Percentiles rank a stretch among this genome's conserved stretches.
Conservation (phyloP, 805 yeast species). For the Blastobotrys mokoenaii region DNA sequence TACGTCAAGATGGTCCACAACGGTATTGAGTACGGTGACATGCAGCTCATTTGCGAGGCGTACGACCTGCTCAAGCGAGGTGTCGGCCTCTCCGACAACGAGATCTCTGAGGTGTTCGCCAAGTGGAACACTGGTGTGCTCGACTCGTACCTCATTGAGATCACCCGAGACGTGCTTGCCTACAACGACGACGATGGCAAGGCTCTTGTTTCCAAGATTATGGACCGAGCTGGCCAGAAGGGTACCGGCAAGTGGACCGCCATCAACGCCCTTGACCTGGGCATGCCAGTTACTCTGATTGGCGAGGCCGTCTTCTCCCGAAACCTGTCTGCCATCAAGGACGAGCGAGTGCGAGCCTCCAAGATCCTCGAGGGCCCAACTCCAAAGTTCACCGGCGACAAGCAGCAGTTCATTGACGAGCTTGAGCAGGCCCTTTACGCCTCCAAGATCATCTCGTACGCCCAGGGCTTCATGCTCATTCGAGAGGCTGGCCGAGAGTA, state of each 20-base stretch:
- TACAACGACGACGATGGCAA: conserved; percentile 84
- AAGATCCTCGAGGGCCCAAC: conserved; percentile 71
- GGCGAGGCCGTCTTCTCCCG: conserved; percentile 99
- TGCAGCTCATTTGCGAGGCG: conserved; percentile 98
- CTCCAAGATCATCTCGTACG: conserved; percentile 95
- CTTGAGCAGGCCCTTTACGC: conserved; percentile 98
- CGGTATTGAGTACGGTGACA: conserved; percentile 99
- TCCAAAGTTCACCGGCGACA: conserved; percentile 61
- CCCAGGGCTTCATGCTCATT: conserved; percentile 99
- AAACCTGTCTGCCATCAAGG: conserved; percentile 87
- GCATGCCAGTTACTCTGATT: conserved; percentile 96
- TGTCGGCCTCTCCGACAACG: conserved; percentile 83
- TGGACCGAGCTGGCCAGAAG: conserved; percentile 97
- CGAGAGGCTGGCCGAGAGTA: conserved; percentile 97
- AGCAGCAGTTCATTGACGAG: conserved; percentile 77
- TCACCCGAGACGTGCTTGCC: conserved; percentile 89
- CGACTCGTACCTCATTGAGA: conserved; percentile 94
- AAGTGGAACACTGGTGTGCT: conserved; percentile 96
- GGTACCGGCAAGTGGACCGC: conserved; percentile 99
- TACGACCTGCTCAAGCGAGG: conserved; percentile 92
- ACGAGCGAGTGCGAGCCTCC: conserved; percentile 85
- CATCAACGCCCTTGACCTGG: conserved; percentile 92
- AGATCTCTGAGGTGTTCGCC: conserved; percentile 85
- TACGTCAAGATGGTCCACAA: conserved; percentile 99
- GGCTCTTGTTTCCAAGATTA: conserved; percentile 91